These are phyloP conservation scores for Clarireedia paspali DNA, from an alignment of 2,329 filamentous ascomycete genomes.

Conservation along the genomic window DNA sequence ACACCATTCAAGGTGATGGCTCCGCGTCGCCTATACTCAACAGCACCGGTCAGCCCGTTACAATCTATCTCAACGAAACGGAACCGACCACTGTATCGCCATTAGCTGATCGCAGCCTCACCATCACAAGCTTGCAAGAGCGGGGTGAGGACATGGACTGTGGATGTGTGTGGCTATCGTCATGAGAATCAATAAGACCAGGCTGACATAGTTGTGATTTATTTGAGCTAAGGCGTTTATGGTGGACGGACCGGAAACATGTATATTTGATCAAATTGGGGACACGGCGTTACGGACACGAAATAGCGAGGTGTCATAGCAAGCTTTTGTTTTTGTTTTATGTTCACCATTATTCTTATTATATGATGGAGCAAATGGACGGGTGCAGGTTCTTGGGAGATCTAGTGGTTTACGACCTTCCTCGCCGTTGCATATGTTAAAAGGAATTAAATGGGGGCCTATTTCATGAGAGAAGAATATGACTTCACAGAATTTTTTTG, in stretches of 20 bases:
- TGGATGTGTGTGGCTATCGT: slow-evolving; percentile 12
- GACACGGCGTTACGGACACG: neutral
- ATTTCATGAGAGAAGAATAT: no score
- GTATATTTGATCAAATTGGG: neutral
- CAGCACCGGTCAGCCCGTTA: slow-evolving; percentile 18
- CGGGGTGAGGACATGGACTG: slow-evolving; percentile 2
- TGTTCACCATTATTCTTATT: no score
- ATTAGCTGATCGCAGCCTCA: slow-evolving; percentile 7
- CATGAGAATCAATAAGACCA: slow-evolving; percentile 1
- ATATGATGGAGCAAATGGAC: no score
- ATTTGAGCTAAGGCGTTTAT: neutral
- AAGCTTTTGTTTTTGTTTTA: neutral
- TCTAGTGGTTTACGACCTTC: no score
- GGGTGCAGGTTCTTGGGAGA: no score
- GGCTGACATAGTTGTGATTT: neutral
- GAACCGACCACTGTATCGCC: slow-evolving; percentile 15
- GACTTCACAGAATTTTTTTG: no score
- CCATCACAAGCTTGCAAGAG: neutral
- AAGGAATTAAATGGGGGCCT: no score
- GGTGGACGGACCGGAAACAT: neutral
- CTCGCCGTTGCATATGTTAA: no score
- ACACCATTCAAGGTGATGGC: slow-evolving; percentile 49
- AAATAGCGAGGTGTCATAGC: neutral
- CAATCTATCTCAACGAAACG: slow-evolving; percentile 26
- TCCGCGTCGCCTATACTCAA: slow-evolving; percentile 17